Base-by-base conservation (phyloP, 495 filamentous ascomycete genomes). In the Aspergillus ellipticus region DNA sequence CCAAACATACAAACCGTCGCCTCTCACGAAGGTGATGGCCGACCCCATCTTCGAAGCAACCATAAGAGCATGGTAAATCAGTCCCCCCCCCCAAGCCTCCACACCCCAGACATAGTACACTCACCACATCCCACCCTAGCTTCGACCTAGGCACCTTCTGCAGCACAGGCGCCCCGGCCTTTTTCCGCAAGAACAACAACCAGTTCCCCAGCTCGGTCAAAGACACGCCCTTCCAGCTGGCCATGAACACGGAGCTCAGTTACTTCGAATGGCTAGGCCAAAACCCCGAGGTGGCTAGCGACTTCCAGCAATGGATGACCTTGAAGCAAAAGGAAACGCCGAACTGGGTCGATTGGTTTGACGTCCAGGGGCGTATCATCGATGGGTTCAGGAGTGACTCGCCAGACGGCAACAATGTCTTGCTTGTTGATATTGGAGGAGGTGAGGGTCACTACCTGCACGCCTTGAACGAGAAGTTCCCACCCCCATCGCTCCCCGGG, bases 151-250 rank as follows among this genome's bases (percentile, higher is more conserved):
- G 49, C 24, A 59, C 57, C 21, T 35, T 20, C 10, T 55, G 56
- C 31, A 55, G 59, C 19, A 42, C 45, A 0, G 51, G 53, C 16
- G 60, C 64, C n/a, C 67, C 69, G 17, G 62, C 60, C 28, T 73
- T 62, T 49, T 66, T 71, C 47, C 61, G 57, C 20, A 53, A 54
- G 16, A 66, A 60, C 28, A 49, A 61, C 6, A 64, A 65, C 42
- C 59, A 62, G 54, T 62, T 65, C 39, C 69, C 67, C 0, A 24
- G 28, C 4, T 65, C 66, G 13, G 54, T 49, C 6, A 57, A 37
- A 43, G 56, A 76, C 49, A 71, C 74, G 10, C 66, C 74, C 0
- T 67, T 74, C 43, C 75, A 79, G 42, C 67, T 71, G 33, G 71
- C 65, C 2, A 56, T 64, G 20, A 62, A 68, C 49, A 71, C 70